phyloP scores from a whole-genome alignment of 768 basidiomycete genomes.

The Mycena filopes region DNA sequence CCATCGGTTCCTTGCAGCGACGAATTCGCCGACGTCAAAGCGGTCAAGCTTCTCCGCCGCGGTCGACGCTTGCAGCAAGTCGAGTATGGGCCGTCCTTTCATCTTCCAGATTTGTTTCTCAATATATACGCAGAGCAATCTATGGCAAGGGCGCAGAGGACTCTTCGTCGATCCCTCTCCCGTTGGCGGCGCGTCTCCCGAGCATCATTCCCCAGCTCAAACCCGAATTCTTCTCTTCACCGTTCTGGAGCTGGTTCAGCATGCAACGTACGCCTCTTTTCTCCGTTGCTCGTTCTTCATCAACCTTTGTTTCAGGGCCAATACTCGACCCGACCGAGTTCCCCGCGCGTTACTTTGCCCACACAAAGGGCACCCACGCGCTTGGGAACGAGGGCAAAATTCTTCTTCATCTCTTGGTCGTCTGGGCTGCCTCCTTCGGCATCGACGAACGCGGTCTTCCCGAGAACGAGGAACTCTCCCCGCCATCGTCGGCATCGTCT shows the following conservation, averaged over 20 bases:
- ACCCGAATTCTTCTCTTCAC: conserved; percentile 82
- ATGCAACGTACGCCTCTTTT: conserved; percentile 73
- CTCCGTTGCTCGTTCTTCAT: conserved; percentile 21
- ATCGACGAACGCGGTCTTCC: conserved; percentile 82
- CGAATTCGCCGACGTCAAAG: conserved; percentile 91
- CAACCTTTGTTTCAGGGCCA: conserved; percentile 67
- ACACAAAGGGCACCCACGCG: conserved; percentile 66
- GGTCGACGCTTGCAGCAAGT: conserved; percentile 86
- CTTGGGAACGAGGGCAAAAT: conserved; percentile 81
- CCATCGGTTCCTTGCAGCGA: conserved; percentile 61
- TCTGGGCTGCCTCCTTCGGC: conserved; percentile 93
- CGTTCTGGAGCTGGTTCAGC: conserved; percentile 87
- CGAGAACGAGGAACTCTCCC: conserved; percentile 40
- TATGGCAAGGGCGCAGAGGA: conserved; percentile 75
- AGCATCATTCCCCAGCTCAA: conserved; percentile 77
- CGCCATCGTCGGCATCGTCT: conserved; percentile 33
- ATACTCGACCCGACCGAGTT: conserved; percentile 87
- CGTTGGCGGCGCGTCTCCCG: conserved; percentile 53
- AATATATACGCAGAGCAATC: conserved; percentile 64
- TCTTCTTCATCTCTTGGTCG: conserved; percentile 81
- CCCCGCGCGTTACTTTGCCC: conserved; percentile 74
- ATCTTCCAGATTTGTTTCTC: conserved; percentile 14
- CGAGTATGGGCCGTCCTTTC: conserved; percentile 62
- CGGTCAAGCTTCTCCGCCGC: conserved; percentile 84
- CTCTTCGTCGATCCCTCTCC: conserved; percentile 42